These are phyloP conservation scores for Punica granatum DNA, from an alignment of 345 rosid genomes.

Conservation along the genomic window DNA sequence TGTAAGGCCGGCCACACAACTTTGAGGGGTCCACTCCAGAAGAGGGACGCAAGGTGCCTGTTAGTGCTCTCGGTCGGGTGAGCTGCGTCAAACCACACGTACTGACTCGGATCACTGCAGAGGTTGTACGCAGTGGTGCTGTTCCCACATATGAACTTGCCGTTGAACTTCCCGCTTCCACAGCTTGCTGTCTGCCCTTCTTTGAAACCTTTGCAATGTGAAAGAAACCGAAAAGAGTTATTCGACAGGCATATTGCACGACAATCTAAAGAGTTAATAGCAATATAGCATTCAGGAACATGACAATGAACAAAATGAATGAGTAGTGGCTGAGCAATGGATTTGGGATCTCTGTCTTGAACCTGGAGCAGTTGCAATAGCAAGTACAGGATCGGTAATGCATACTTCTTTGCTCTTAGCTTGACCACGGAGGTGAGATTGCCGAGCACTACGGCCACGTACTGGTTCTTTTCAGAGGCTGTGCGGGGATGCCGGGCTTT, in stretches of 20 bases:
- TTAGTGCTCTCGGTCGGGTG: conserved; percentile 14
- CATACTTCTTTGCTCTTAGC: neutral
- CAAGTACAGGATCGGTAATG: neutral
- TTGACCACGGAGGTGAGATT: conserved; percentile 11
- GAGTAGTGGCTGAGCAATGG: too few species aligned
- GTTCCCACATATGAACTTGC: conserved; percentile 7
- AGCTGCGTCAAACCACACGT: conserved; percentile 9
- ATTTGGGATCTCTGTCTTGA: too few species aligned
- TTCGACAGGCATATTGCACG: too few species aligned
- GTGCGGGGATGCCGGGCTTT: neutral
- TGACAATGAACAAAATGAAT: too few species aligned
- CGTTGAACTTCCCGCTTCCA: conserved; percentile 12
- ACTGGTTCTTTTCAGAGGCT: neutral
- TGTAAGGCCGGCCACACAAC: conserved; percentile 6
- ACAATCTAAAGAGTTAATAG: too few species aligned
- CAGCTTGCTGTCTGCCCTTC: conserved; percentile 12
- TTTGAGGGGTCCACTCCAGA: conserved; percentile 8
- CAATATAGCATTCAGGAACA: too few species aligned
- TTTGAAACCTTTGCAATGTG: conserved; percentile 1
- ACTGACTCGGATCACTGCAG: conserved; percentile 11
- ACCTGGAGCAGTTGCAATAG: too few species aligned
- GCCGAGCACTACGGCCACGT: conserved; percentile 12
- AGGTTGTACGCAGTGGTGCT: neutral
- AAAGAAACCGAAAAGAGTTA: neutral
- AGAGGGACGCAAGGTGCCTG: neutral